These are phyloP conservation scores for Lactuca sativa DNA, from an alignment of 129 eudicot species.

Conservation along the genomic window DNA sequence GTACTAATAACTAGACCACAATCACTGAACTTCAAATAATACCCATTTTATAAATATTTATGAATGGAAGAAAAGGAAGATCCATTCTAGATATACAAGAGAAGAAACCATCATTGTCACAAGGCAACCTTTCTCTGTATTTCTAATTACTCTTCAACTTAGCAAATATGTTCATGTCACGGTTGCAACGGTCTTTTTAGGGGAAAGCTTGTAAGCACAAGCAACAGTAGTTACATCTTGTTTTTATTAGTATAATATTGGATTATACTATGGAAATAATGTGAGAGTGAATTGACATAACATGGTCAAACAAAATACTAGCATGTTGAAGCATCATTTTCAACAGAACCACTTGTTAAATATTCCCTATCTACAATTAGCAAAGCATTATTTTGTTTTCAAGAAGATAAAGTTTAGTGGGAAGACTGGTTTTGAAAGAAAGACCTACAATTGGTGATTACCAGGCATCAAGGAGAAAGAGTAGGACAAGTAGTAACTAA, in stretches of 20 bases:
- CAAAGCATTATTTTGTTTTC: neutral
- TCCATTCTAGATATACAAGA: no score
- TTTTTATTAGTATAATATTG: no score
- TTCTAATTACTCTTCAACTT: no score
- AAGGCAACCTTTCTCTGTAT: no score
- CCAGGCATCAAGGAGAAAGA: conserved; percentile 1
- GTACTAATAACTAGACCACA: neutral
- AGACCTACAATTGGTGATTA: conserved; percentile 3
- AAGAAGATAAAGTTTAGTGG: neutral
- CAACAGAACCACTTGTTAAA: neutral
- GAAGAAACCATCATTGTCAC: no score
- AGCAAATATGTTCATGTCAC: no score
- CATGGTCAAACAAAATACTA: neutral
- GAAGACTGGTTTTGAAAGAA: conserved; percentile 3
- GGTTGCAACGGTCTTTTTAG: no score
- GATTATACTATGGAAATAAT: neutral
- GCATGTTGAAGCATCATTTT: conserved; percentile 1
- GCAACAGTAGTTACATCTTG: no score
- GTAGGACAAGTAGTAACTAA: neutral
- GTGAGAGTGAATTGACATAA: conserved; percentile 7
- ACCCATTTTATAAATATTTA: no score
- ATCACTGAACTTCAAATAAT: neutral
- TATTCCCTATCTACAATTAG: neutral
- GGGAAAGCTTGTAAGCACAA: no score
- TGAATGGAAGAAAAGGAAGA: no score